These are phyloP conservation scores for Vishniacozyma victoriae DNA, from an alignment of 768 basidiomycete genomes.

Conservation along the genomic window DNA sequence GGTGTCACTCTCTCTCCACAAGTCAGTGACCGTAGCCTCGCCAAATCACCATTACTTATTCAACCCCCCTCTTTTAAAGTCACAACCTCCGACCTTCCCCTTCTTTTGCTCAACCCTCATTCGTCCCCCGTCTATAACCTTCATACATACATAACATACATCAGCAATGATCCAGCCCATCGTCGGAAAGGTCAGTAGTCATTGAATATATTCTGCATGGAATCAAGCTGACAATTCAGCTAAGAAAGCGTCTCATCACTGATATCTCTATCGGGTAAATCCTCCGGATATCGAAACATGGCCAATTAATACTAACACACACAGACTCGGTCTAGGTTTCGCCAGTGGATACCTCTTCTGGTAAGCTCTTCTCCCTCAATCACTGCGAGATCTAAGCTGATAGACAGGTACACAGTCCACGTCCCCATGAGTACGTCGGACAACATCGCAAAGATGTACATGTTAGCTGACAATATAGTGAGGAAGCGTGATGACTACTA, in stretches of 20 bases:
- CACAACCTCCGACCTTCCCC: too few relatives aligned
- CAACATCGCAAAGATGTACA: not conserved
- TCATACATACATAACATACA: constrained; percentile 9
- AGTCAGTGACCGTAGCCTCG: too few relatives aligned
- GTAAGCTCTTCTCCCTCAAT: too few relatives aligned
- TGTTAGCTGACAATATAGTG: constrained; percentile 1
- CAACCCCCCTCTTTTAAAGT: too few relatives aligned
- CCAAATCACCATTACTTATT: too few relatives aligned
- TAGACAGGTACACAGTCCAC: constrained; percentile 14
- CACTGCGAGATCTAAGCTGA: too few relatives aligned
- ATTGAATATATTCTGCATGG: not conserved
- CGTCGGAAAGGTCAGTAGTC: constrained; percentile 59
- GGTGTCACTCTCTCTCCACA: too few relatives aligned
- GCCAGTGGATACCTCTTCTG: constrained; percentile 19
- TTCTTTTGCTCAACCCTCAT: not conserved
- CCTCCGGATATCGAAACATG: not conserved
- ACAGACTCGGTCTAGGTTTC: constrained; percentile 15
- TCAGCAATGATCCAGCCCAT: constrained; percentile 81
- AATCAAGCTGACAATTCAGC: constrained; percentile 2
- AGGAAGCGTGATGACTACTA: constrained; percentile 20
- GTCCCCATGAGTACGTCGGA: constrained; percentile 11
- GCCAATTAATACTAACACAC: not conserved
- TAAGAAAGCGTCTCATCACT: constrained; percentile 19
- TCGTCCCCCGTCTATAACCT: not conserved
- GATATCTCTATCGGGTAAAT: constrained; percentile 15